Conservation (phyloP, 192 early-diverging fungal species). For the Entrophospora sp. region DNA sequence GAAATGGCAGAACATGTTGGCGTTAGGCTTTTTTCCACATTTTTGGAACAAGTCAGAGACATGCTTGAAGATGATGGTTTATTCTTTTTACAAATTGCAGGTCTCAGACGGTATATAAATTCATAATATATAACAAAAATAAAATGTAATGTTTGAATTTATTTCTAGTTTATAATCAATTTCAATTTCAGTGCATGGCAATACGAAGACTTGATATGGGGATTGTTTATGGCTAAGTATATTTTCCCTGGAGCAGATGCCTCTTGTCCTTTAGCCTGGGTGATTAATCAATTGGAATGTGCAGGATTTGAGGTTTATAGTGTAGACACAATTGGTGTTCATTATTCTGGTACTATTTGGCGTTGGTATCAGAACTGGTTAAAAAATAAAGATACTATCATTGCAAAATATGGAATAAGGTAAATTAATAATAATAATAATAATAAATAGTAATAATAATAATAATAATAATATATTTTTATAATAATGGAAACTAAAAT, state of each 20-base stretch:
- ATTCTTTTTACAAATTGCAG: conserved; percentile 97
- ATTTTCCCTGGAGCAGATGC: conserved; percentile 98
- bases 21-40: conserved; percentile 81
- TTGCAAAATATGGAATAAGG: conserved; percentile 77
- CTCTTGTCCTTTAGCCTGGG: conserved; percentile 93
- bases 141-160: neutral
- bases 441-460: too few species aligned
- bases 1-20: conserved; percentile 99
- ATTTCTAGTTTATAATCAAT: neutral
- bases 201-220: conserved; percentile 64
- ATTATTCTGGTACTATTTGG: conserved; percentile 93
- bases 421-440: conserved; percentile 40
- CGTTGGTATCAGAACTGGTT: conserved; percentile 99
- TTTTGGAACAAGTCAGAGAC: conserved; percentile 85
- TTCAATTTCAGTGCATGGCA: conserved; percentile 42
- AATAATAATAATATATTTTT: too few species aligned
- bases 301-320: conserved; percentile 90
- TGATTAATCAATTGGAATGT: conserved; percentile 83
- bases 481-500: too few species aligned
- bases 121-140: too few species aligned
- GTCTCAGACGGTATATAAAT: conserved; percentile 52
- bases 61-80: conserved; percentile 96
- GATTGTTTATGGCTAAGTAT: conserved; percentile 98
- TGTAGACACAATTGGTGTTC: conserved; percentile 87
- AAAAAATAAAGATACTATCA: conserved; percentile 79